Base-by-base conservation (phyloP, 1,284 basidiomycete genomes). In the Phylloboletellus chloephorus region DNA sequence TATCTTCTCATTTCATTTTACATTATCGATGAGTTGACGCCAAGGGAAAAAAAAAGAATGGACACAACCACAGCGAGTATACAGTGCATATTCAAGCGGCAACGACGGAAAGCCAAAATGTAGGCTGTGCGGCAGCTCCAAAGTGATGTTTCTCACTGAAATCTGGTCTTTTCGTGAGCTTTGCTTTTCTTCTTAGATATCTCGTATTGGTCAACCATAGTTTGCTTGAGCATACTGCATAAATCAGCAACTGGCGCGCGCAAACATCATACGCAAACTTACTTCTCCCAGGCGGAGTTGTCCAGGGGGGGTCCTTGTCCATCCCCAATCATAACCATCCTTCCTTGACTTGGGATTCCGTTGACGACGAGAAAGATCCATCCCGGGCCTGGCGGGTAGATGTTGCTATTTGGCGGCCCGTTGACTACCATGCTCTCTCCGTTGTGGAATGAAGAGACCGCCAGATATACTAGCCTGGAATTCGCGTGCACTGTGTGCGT, bases 331-430 rank as follows among this genome's bases (percentile, higher is more conserved):
- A 88, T 78, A 2, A 88, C 63, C 58, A 76, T 78, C 49, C 68
- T 63, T 2, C 80, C 86, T 16, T 65, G 55, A 51, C 83, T 87
- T 0, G 88, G 84, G 6, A 89, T 66, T 12, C 73, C 85, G 47
- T 82, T 71, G 2, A 76, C 73, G 16, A 91, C 68, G 20, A 90
- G 58, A 52, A 78, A 87, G 25, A 93, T 54, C 73, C 79, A 88
- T 7, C 77, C 89, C 3, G 88, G 88, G 5, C 90, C 89, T 40
- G 88, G 85, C 5, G 86, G 85, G 50, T 90, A 88, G 11, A 89
- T 61, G 32, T 67, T 68, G 5, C 68, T 71, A 48, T 75, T 68
- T 1, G 82, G 80, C 2, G 87, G 88, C 1, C 74, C 79, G 1
- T 58, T 68, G 12, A 83, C 53, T 6, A 57, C 67, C 25, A 85